phyloP scores from a whole-genome alignment of 495 filamentous ascomycete species.

The Penicillium flavigenum region DNA sequence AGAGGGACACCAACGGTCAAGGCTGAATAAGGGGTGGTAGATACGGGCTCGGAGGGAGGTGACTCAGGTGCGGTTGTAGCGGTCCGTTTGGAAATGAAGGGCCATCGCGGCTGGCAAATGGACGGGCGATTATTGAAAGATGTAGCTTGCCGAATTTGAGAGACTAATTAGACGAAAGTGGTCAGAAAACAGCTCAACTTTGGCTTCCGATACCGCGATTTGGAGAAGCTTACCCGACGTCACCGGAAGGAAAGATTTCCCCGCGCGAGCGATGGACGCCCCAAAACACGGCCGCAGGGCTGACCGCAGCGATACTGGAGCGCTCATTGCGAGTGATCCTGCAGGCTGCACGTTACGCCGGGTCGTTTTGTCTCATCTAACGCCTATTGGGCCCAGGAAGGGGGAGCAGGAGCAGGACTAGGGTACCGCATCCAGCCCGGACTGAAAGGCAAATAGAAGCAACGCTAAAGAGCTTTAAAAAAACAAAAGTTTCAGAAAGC shows the following conservation, averaged over 20 bases:
- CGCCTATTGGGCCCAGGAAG: conserved; percentile 8
- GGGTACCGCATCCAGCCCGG: conserved; percentile 13
- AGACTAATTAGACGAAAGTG: conserved; percentile 12
- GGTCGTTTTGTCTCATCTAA: conserved; percentile 4
- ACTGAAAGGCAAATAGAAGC: conserved; percentile 4
- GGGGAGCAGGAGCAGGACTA: background rate
- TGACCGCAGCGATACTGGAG: conserved; percentile 31
- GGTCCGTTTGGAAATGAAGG: conserved; percentile 23
- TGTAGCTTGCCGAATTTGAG: conserved; percentile 16
- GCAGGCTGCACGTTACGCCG: conserved; percentile 8
- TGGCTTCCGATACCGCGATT: background rate
- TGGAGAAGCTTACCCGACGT: conserved; percentile 27
- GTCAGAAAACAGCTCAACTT: conserved; percentile 12
- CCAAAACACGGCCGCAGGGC: conserved; percentile 37
- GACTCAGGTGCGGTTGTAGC: conserved; percentile 25
- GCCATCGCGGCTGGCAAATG: conserved; percentile 18
- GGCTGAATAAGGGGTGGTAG: conserved; percentile 63
- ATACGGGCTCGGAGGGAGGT: conserved; percentile 48
- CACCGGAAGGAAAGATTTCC: conserved; percentile 24
- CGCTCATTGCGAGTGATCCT: conserved; percentile 30
- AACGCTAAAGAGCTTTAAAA: background rate
- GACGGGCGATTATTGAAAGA: conserved; percentile 12
- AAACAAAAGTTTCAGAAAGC: background rate
- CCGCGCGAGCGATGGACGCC: conserved; percentile 26
- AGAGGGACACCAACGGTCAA: conserved; percentile 70